Evolutionary conservation across 1,284 basidiomycete genomes (phyloP), one percentile per base, ranked within the genome.

Genomic region (Cryptococcus sp.): DNA sequence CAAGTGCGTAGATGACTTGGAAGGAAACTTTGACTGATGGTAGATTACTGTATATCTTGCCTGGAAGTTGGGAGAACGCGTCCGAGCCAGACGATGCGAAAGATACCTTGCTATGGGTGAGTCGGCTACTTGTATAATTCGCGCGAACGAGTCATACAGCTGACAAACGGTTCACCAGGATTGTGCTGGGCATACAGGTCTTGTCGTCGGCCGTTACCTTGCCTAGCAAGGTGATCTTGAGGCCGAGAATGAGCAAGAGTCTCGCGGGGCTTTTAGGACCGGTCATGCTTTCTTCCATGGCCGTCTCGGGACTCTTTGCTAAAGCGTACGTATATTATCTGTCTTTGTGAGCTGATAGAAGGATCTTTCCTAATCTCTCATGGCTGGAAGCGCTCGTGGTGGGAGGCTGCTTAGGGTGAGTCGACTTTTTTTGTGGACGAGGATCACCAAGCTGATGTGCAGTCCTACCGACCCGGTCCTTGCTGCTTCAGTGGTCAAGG

Each of bases 401-500:
- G 19, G 51, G 50, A 7, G 53, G 53, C 19, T 60, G 58, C 50
- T 34, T 60, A 21, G 56, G 51, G 58, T 55, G 26, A 24, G 58
- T 55, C 34, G 34, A 7, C 28, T 31, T 21, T 7, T 25, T 28
- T n/a, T 43, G 25, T 25, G 41, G 7, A 26, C n/a, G 25, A 35
- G 3, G 4, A 23, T n/a, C 12, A 4, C 19, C 21, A 22, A 12
- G 40, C 37, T 44, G 32, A 33, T 33, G 6, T 31, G 19, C 25
- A 59, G 57, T 4, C 57, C 57, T 12, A 59, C 57, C 14, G 58
- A 60, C 45, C 58, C 58, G 1, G 56, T 60, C 16, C 53, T 60
- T 6, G 55, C 58, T n/a, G 57, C 58, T 12, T 51, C 53, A 25
- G 58, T 60, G 22, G 58, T 60, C 51, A 60, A 60, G 41, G 58